Conservation (phyloP, 768 basidiomycete genomes). For the Tremella mesenterica region DNA sequence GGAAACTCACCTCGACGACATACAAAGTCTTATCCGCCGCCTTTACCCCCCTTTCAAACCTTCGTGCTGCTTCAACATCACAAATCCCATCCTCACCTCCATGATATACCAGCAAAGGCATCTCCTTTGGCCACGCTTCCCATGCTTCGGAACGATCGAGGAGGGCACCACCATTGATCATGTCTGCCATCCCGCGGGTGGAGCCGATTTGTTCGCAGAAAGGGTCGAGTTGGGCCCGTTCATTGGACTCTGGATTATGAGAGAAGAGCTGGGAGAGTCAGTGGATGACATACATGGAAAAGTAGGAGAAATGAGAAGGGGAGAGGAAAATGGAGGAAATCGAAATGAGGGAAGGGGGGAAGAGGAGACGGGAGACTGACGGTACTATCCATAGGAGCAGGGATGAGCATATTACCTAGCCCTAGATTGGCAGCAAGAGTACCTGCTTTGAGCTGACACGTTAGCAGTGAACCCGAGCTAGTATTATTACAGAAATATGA, state of each 20-base stretch:
- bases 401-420: conserved; percentile 29
- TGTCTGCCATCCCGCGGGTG: conserved; percentile 25
- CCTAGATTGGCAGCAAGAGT: conserved; percentile 18
- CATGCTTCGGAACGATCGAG: conserved; percentile 15
- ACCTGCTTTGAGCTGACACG: conserved; percentile 25
- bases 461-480: background rate
- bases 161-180: conserved; percentile 28
- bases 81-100: conserved; percentile 32
- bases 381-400: conserved; percentile 23
- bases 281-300: background rate
- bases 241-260: conserved; percentile 22
- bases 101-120: conserved; percentile 34
- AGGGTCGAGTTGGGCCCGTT: conserved; percentile 19
- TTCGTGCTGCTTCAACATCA: conserved; percentile 16
- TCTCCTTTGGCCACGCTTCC: conserved; percentile 23
- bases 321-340: background rate
- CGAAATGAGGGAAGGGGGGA: background rate
- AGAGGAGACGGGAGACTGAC: conserved; percentile 7
- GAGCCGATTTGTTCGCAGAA: conserved; percentile 34
- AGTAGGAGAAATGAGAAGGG: background rate
- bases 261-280: conserved; percentile 20
- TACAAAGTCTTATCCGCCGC: conserved; percentile 25
- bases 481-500: no score
- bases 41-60: conserved; percentile 21
- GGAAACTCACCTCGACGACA: conserved; percentile 28